phyloP scores from a whole-genome alignment of 352 stramenopile species.

The Blastocystis sp. region DNA sequence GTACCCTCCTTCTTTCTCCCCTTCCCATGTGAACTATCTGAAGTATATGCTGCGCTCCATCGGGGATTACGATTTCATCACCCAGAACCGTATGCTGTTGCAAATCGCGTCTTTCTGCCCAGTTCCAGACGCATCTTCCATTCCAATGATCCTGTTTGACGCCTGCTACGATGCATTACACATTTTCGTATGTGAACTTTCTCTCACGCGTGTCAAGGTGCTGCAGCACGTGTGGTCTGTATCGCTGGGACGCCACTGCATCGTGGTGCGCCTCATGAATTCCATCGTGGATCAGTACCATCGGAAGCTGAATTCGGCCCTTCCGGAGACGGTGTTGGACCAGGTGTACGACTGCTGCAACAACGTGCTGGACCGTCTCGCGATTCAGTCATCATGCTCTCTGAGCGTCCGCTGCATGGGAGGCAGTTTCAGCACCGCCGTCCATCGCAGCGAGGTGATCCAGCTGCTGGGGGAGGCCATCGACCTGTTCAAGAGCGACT shows the following conservation, averaged over 20 bases:
- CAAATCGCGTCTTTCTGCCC: background rate
- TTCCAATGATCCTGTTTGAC: slow-evolving; percentile 13
- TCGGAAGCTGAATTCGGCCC: background rate
- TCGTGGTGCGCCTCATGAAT: background rate
- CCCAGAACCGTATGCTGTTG: slow-evolving; percentile 1
- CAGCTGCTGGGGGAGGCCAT: background rate
- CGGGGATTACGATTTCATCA: background rate
- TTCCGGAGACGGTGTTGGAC: background rate
- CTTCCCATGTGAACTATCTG: background rate
- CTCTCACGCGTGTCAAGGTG: background rate
- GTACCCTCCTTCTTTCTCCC: slow-evolving; percentile 5
- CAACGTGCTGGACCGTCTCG: background rate
- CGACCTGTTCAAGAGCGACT: background rate
- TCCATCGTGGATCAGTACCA: background rate
- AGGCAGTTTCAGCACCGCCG: background rate
- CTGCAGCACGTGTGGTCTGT: background rate
- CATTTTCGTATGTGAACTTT: background rate
- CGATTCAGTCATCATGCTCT: background rate
- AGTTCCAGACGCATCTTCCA: background rate
- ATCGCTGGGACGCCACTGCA: background rate
- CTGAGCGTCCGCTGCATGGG: background rate
- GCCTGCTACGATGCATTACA: slow-evolving; percentile 17
- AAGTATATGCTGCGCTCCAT: background rate
- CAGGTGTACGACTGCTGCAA: background rate
- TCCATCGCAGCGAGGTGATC: background rate